phyloP scores from a whole-genome alignment of 2,329 filamentous ascomycete species.

The Talaromyces sp. region DNA sequence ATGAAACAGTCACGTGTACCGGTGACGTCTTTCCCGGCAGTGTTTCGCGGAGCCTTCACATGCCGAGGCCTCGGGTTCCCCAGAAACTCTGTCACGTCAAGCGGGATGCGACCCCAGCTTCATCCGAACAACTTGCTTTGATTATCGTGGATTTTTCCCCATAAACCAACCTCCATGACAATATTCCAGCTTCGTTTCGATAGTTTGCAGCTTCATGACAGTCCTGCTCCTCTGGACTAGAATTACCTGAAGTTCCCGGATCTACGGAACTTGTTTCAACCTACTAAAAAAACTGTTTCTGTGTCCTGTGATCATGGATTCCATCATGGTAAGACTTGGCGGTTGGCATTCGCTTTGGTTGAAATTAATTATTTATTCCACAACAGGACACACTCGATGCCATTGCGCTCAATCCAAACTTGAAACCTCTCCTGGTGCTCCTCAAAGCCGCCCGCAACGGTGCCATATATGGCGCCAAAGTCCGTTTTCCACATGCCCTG shows the following conservation, averaged over 20 bases:
- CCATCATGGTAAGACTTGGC: slow-evolving; percentile 7
- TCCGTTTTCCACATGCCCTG: slow-evolving; percentile 95
- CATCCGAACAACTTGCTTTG: background rate
- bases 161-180: background rate
- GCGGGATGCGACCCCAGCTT: slow-evolving; percentile 3
- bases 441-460: slow-evolving; percentile 95
- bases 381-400: slow-evolving; percentile 66
- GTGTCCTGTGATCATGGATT: slow-evolving; percentile 13
- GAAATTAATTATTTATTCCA: background rate
- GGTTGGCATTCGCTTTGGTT: background rate
- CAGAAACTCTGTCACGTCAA: slow-evolving; percentile 1
- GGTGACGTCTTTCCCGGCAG: slow-evolving; percentile 10
- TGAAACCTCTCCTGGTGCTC: slow-evolving; percentile 79
- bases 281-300: background rate
- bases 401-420: slow-evolving; percentile 74
- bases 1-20: background rate
- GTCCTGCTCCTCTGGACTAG: background rate
- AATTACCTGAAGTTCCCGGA: background rate
- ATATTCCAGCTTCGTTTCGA: background rate
- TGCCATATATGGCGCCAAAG: slow-evolving; percentile 92
- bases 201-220: background rate
- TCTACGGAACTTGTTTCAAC: background rate
- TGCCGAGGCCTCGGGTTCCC: slow-evolving; percentile 16
- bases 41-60: slow-evolving; percentile 5
- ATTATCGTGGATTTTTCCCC: background rate